A percentile compares a stretch with the other conserved stretches of the same genome.
Evolutionary conservation across 1,284 basidiomycete genomes (phyloP).

Genomic region (Sporisorium exsertum): DNA sequence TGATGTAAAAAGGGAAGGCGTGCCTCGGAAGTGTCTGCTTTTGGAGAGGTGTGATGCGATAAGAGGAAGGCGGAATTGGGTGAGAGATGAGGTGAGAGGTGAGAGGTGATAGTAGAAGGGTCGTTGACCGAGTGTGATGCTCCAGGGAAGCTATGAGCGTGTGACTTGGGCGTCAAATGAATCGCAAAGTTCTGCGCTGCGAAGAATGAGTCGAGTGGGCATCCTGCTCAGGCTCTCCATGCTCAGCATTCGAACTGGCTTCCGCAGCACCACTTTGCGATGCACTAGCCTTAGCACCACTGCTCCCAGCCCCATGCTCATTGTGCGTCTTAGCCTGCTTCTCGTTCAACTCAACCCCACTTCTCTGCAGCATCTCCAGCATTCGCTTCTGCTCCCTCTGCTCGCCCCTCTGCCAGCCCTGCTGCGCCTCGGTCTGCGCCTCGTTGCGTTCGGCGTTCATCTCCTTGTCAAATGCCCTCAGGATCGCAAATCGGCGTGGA

Average conservation of each 20-base stretch:
- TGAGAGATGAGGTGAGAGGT: not conserved
- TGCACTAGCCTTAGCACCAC: too few species aligned
- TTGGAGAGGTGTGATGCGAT: not conserved
- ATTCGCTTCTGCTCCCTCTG: conserved; percentile 25
- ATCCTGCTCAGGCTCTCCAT: conserved; percentile 5
- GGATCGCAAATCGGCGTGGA: conserved; percentile 24
- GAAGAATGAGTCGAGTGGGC: conserved; percentile 34
- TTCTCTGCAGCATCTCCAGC: conserved; percentile 20
- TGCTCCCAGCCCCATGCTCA: not conserved
- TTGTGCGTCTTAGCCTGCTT: not conserved
- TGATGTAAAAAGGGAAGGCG: not conserved
- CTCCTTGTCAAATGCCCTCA: conserved; percentile 39
- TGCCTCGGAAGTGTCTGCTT: too few species aligned
- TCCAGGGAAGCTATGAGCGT: not conserved
- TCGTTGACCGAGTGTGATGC: not conserved
- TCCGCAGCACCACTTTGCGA: not conserved
- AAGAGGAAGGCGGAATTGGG: too few species aligned
- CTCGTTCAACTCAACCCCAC: not conserved
- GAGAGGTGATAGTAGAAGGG: not conserved
- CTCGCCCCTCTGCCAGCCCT: conserved; percentile 36
- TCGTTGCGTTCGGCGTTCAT: conserved; percentile 29
- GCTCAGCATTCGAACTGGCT: not conserved
- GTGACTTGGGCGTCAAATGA: conserved; percentile 12
- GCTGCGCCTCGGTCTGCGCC: conserved; percentile 27
- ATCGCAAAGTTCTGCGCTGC: conserved; percentile 28